Percentiles rank a stretch among this genome's conserved stretches.
phyloP scores from a whole-genome alignment of 495 filamentous ascomycete genomes.

The Ascodesmis nigricans region DNA sequence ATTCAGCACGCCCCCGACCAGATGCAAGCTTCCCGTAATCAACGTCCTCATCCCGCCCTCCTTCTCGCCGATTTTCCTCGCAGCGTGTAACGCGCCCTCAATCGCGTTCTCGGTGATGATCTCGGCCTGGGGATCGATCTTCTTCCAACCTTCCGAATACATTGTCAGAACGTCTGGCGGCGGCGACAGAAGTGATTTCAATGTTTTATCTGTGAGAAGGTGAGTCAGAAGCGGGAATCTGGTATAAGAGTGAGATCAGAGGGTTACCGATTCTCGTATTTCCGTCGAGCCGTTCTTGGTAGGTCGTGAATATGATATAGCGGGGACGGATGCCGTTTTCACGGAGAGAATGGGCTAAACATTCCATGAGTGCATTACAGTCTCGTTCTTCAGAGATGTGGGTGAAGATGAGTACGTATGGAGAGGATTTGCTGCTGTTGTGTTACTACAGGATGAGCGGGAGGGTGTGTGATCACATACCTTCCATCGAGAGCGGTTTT shows the following conservation, averaged over 20 bases:
- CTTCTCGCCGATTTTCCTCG: slow-evolving; percentile 11
- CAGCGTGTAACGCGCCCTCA: slow-evolving; percentile 21
- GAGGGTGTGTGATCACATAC: not conserved
- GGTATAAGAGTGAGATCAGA: too few relatives aligned
- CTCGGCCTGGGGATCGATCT: slow-evolving; percentile 13
- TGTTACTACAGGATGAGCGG: not conserved
- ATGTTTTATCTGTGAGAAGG: slow-evolving; percentile 15
- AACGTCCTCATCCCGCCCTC: slow-evolving; percentile 25
- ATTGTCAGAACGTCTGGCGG: slow-evolving; percentile 18
- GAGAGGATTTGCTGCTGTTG: not conserved
- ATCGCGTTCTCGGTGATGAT: slow-evolving; percentile 17
- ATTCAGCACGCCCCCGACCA: slow-evolving; percentile 36
- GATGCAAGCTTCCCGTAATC: slow-evolving; percentile 40
- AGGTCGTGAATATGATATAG: slow-evolving; percentile 17
- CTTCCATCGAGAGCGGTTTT: slow-evolving; percentile 13
- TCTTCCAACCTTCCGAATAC: slow-evolving; percentile 19
- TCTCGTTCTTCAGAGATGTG: slow-evolving; percentile 52
- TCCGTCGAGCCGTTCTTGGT: slow-evolving; percentile 4
- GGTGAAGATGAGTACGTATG: slow-evolving; percentile 61
- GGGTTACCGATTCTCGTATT: not conserved
- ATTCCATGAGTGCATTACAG: slow-evolving; percentile 20
- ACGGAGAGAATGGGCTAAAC: too few relatives aligned
- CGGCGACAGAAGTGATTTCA: slow-evolving; percentile 12
- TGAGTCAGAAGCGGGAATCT: too few relatives aligned
- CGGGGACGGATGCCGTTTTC: slow-evolving; percentile 9